Base-by-base conservation (phyloP, 2,329 filamentous ascomycete species). In the Penicillium occitanis region DNA sequence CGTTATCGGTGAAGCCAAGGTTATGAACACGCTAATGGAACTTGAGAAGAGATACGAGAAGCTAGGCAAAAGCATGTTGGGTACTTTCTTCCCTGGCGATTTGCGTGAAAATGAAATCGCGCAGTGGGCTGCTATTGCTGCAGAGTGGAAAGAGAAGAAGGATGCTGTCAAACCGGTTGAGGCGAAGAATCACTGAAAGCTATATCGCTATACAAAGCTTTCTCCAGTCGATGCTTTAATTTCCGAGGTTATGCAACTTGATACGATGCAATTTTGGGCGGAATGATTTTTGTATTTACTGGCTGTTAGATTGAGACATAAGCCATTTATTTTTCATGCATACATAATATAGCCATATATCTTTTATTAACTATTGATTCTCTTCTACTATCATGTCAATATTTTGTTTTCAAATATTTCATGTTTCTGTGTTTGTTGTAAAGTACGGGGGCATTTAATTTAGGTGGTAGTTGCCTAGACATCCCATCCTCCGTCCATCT, bases 21-120 rank as follows among this genome's bases (percentile, higher is more conserved):
- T 76, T 2, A 76, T 77, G 75, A 63, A 72, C 6, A 70, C 74
- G 2, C 67, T 78, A 13, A 71, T 73, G 60, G 71, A 71, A 30
- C 68, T 73, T 0, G 76, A 78, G 68, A 69, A 71, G 63, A 65
- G 68, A 28, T 76, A 76, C 51, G 72, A 72, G n/a, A 67, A 71
- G 63, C 58, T 78, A 19, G 76, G 76, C 1, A 69, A 68, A 28
- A 74, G 72, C 46, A 71, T 78, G 69, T 55, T 72, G 17, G 70
- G 70, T 3, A 72, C 71, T 2, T 78, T 77, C 66, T 78, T 77
- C 40, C 76, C 75, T 37, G 65, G 65, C 46, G 65, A 66, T 51
- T 25, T 66, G 46, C 17, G 74, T 71, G 13, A 62, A 64, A 50
- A 60, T 2, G 67, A 71, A 48, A 35, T 65, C 25, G 53, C 64